phyloP scores from a whole-genome alignment of 2,329 filamentous ascomycete species.

The Akanthomyces dipterigenus region DNA sequence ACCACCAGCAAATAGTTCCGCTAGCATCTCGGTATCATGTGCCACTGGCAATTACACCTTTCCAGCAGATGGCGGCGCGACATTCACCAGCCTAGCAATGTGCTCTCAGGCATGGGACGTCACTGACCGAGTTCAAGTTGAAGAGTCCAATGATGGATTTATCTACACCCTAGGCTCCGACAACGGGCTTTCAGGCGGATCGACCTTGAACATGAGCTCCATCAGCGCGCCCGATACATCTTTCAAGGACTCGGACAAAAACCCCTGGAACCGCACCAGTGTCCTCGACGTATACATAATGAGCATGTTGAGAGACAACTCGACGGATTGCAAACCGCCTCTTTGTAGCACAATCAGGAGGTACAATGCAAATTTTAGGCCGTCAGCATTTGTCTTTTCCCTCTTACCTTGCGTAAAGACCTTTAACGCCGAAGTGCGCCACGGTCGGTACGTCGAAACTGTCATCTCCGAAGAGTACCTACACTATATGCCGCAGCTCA shows the following conservation, averaged over 20 bases:
- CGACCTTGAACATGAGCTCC: not conserved
- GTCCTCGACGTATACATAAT: not conserved
- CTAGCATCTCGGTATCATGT: not conserved
- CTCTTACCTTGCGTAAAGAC: conserved; percentile 1
- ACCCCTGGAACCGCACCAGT: conserved; percentile 1
- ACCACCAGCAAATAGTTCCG: not conserved
- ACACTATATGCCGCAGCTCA: not conserved
- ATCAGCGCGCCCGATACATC: not conserved
- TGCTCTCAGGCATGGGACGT: conserved; percentile 2
- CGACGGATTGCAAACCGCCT: not conserved
- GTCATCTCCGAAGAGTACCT: not conserved
- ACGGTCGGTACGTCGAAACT: not conserved
- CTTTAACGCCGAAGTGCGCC: not conserved
- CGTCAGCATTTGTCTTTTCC: not conserved
- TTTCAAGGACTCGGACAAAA: not conserved
- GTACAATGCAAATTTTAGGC: not conserved
- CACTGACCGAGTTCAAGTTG: not conserved
- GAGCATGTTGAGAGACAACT: not conserved
- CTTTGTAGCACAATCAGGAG: not conserved
- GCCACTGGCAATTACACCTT: conserved; percentile 6
- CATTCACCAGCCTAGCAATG: not conserved
- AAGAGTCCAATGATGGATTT: not conserved
- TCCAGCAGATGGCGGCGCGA: not conserved
- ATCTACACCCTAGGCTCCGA: not conserved
- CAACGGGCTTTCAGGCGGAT: not conserved